phyloP scores from a whole-genome alignment of 2,329 filamentous ascomycete species.

The Aspergillus eucalypticola region DNA sequence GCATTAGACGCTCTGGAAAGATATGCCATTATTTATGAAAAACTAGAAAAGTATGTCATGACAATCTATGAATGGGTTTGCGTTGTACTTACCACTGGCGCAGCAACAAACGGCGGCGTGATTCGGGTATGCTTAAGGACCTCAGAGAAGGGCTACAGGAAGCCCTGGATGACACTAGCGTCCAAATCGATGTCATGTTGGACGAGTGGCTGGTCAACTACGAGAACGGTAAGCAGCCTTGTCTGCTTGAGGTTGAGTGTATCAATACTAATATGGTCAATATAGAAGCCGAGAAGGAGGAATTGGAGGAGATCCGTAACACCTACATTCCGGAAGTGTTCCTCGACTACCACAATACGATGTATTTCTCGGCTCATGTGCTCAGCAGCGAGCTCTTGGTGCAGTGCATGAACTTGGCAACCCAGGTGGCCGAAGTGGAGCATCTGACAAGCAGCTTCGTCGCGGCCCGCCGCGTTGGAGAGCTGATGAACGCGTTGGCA shows the following conservation, averaged over 20 bases:
- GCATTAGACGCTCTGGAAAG: conserved; percentile 69
- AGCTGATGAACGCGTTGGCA: conserved; percentile 75
- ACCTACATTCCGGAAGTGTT: conserved; percentile 84
- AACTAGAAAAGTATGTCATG: conserved; percentile 41
- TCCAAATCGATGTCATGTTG: conserved; percentile 63
- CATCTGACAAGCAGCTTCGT: conserved; percentile 67
- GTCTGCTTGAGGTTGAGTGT: background rate
- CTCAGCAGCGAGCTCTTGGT: conserved; percentile 75
- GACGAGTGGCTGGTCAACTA: conserved; percentile 61
- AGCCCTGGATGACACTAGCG: conserved; percentile 56
- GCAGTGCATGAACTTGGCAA: conserved; percentile 83
- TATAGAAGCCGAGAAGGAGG: conserved; percentile 57
- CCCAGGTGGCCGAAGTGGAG: conserved; percentile 70
- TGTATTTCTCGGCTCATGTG: conserved; percentile 75
- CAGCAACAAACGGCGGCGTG: conserved; percentile 35
- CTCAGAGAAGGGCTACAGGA: conserved; percentile 58
- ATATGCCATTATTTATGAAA: conserved; percentile 58
- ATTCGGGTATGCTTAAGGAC: conserved; percentile 45
- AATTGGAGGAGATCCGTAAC: conserved; percentile 67
- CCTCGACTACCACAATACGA: conserved; percentile 76
- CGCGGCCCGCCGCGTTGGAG: conserved; percentile 67
- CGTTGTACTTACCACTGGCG: conserved; percentile 12
- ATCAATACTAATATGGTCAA: conserved; percentile 14
- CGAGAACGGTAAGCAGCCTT: conserved; percentile 54
- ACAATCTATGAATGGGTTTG: background rate